Conservation (phyloP, 805 yeast species). For the Zygosaccharomyces gambellarensis region DNA sequence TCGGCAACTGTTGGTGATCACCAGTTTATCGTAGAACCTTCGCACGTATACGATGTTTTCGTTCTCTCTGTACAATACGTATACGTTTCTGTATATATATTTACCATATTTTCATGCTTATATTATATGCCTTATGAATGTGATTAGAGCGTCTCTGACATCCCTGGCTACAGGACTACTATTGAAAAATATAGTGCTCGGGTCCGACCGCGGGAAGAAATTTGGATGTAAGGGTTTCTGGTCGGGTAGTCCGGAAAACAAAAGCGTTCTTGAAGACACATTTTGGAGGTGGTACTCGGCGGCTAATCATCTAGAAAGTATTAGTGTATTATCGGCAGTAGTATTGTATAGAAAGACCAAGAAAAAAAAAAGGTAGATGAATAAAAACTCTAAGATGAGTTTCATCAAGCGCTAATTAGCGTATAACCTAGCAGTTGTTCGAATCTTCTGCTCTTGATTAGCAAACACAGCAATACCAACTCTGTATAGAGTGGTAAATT, state of each 20-base stretch:
- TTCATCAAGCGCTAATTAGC: constrained; percentile 48
- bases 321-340: neutral
- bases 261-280: neutral
- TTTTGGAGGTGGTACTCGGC: neutral
- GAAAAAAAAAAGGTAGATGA: neutral
- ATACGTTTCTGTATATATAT: neutral
- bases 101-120: neutral
- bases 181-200: neutral
- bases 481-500: constrained; percentile 59
- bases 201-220: constrained; percentile 1
- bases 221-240: neutral
- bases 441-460: constrained; percentile 64
- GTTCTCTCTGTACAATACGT: neutral
- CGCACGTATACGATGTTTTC: neutral
- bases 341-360: neutral
- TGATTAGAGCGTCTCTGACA: neutral
- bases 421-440: constrained; percentile 74
- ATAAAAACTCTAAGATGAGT: too few relatives aligned
- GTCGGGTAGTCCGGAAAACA: neutral
- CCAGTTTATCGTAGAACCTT: neutral
- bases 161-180: neutral
- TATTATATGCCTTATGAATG: neutral
- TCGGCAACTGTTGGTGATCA: neutral
- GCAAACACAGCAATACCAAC: constrained; percentile 54
- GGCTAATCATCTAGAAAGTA: neutral